These are phyloP conservation scores for Furculomyces boomerangus DNA, from an alignment of 371 early-diverging fungal genomes.

Conservation along the genomic window DNA sequence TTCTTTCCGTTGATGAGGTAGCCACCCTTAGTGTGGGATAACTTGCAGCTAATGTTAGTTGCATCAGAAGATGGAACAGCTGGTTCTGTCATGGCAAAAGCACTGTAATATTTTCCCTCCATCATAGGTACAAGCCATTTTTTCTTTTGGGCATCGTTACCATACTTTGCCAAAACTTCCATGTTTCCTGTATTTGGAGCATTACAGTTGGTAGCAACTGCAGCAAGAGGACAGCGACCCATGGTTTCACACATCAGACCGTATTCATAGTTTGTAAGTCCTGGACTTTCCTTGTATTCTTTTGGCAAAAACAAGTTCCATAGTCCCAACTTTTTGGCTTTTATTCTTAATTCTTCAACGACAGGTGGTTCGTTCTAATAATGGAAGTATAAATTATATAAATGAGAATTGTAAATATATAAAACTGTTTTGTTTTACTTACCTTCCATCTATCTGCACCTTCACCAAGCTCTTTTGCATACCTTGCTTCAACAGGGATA, in stretches of 20 bases:
- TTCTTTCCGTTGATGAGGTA: slow-evolving; percentile 85
- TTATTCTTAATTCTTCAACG: slow-evolving; percentile 70
- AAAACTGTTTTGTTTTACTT: not conserved
- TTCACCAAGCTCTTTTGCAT: slow-evolving; percentile 47
- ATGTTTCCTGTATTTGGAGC: slow-evolving; percentile 97
- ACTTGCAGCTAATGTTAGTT: slow-evolving; percentile 58
- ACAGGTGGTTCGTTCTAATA: slow-evolving; percentile 39
- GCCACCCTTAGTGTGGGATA: slow-evolving; percentile 45
- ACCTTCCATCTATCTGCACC: slow-evolving; percentile 37
- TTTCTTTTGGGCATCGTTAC: slow-evolving; percentile 62
- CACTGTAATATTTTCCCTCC: slow-evolving; percentile 79
- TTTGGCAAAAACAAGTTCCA: slow-evolving; percentile 88
- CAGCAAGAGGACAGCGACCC: slow-evolving; percentile 43
- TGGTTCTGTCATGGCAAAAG: slow-evolving; percentile 96
- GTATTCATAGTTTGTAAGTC: slow-evolving; percentile 90
- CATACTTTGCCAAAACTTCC: slow-evolving; percentile 95
- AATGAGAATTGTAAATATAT: not conserved
- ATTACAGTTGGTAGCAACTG: slow-evolving; percentile 68
- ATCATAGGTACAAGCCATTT: slow-evolving; percentile 72
- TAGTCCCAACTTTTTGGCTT: slow-evolving; percentile 72
- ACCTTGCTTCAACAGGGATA: slow-evolving; percentile 76
- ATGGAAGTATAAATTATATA: not conserved
- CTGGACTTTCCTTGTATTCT: slow-evolving; percentile 61
- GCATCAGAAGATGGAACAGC: slow-evolving; percentile 89
- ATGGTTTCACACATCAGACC: slow-evolving; percentile 73